Base-by-base conservation (phyloP, 2,329 filamentous ascomycete genomes). In the Phyllosticta capitalensis region DNA sequence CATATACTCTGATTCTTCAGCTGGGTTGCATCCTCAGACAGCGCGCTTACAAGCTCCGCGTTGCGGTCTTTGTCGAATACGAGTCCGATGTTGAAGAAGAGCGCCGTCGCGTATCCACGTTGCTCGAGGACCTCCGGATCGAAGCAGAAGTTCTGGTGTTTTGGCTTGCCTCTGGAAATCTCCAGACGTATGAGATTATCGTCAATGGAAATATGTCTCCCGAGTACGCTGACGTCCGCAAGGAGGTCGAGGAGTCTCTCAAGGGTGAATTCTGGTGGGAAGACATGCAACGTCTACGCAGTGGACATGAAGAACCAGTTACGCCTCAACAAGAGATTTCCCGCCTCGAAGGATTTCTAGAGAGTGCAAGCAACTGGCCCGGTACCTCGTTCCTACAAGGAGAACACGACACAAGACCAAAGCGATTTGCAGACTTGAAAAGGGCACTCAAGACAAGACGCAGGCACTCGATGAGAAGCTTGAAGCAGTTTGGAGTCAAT, bases 31-130 rank as follows among this genome's bases (percentile, higher is more conserved):
- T 95, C 2, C 84, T 86, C 0, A 95, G 90, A 89, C 89, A 87
- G 66, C 83, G 82, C 56, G 81, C 80, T 0, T 94, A 89, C 69
- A 80, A 78, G 49, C 74, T 95, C 7, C 85, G 90, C 48, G 88
- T 95, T 3, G 83, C 88, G 58, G 90, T 95, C 0, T 95, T 95
- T 70, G 90, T 95, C 20, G 90, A 95, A 68, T 95, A 95, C 65
- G 89, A 94, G 69, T 84, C 79, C 24, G 90, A 95, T 65, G 86
- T 95, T 0, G 83, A 87, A 48, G 88, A 95, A 71, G 90, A 95
- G 71, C 78, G 83, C 38, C 82, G 81, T 1, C 79, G 90, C 60
- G 86, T 95, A 17, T 83, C 83, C 61, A 83, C 86, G 0, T 77
- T 95, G 1, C 78, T 95, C 0, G 87, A 89, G 21, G 95, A 92